Evolutionary conservation across 495 filamentous ascomycete genomes (phyloP), one percentile per base, ranked within the genome.

Genomic region (Podospora tetraspora): DNA sequence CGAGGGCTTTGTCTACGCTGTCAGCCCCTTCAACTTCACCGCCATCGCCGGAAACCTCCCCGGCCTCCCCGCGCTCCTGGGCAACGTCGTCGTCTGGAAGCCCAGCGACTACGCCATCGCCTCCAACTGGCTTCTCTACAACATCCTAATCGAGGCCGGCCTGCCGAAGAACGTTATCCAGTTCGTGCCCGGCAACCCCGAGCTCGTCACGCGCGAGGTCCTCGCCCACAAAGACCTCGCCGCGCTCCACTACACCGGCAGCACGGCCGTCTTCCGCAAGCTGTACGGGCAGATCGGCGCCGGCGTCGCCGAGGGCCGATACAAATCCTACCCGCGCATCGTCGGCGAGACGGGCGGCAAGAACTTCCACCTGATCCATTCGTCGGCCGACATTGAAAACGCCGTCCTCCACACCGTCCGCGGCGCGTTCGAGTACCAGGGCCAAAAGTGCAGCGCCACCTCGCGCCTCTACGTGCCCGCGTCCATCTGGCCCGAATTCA

Each of bases 41-140:
- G 92, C 92, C 62, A 89, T 96, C 68, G 92, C 87, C 10, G 92
- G 89, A 32, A 94, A 92, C 76, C 81, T 96, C 19, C 85, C 90
- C 32, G 89, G 85, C 16, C 84, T 87, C 0, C 91, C 92, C 4
- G 91, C 91, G 1, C 79, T 95, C 60, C 84, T 94, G 80, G 92
- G 92, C 67, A 96, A 96, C 75, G 92, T 94, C 0, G 92, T 95
- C 21, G 79, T 96, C 27, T 96, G 92, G 92, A 96, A 96, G 79
- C 92, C 92, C 1, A 92, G 90, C 13, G 92, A 92, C 59, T 89
- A 82, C 5, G 90, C 90, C 37, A 86, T 94, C 65, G 87, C 89
- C 29, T 88, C 88, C 69, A 93, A 90, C 79, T 87, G 85, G 78
- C 71, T 96, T 37, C 79, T 96, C 30, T 89, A 95, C 79, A 87